Conservation (phyloP, 352 stramenopile genomes). For the Phytopythium sindhum region DNA sequence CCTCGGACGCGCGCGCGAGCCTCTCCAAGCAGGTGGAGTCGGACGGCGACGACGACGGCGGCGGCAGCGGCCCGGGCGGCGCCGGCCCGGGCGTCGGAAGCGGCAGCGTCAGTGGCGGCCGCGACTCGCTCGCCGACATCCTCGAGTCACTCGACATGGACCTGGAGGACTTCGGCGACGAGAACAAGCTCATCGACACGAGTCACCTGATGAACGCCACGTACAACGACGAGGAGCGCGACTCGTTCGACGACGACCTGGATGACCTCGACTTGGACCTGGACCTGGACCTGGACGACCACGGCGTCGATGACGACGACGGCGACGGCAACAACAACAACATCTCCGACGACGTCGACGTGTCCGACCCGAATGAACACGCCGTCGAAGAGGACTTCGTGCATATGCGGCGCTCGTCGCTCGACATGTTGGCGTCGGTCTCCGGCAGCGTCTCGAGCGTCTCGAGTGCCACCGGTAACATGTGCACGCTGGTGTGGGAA, state of each 20-base stretch:
- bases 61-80: slow-evolving; percentile 14
- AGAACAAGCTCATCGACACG: slow-evolving; percentile 34
- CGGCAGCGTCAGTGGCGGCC: slow-evolving; percentile 28
- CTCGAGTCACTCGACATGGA: slow-evolving; percentile 86
- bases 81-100: slow-evolving; percentile 18
- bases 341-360: slow-evolving; percentile 27
- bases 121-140: slow-evolving; percentile 79
- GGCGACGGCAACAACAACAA: slow-evolving; percentile 15
- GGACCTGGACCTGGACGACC: slow-evolving; percentile 48
- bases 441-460: slow-evolving; percentile 56
- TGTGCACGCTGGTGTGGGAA: slow-evolving; percentile 84
- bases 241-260: slow-evolving; percentile 59
- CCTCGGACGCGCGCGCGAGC: slow-evolving; percentile 43
- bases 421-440: slow-evolving; percentile 72
- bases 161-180: slow-evolving; percentile 66
- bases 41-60: slow-evolving; percentile 24
- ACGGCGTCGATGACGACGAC: slow-evolving; percentile 40
- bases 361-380: slow-evolving; percentile 54
- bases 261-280: slow-evolving; percentile 41
- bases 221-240: slow-evolving; percentile 35
- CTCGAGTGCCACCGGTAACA: slow-evolving; percentile 52
- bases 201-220: slow-evolving; percentile 22
- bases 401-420: slow-evolving; percentile 60
- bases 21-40: slow-evolving; percentile 53
- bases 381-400: slow-evolving; percentile 62